Base-by-base conservation (phyloP, 2,329 filamentous ascomycete genomes). In the Dactylellina sp. region DNA sequence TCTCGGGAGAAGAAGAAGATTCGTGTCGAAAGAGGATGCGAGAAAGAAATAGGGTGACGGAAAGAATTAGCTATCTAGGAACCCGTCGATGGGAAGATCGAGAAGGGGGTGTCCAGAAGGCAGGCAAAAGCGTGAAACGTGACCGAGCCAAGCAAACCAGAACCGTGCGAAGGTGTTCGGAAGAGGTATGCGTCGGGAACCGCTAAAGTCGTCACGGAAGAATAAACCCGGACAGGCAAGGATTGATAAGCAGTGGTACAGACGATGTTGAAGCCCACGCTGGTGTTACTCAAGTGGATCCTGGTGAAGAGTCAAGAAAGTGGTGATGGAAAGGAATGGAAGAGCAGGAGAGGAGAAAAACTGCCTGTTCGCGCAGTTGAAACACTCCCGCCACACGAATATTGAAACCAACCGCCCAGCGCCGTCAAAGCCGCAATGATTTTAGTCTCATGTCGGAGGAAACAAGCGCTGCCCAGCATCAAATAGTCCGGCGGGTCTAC, bases 91-190 rank as follows among this genome's bases (percentile, higher is more conserved):
- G 20, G n/a, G 28, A 22, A 46, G 22, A 18, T 16, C 5, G 46
- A 53, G 42, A 35, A 47, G 42, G 28, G 46, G 12, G 7, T 63
- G 35, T 49, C 39, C 25, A 32, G 28, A 32, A 32, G 64, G 44
- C 47, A 61, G 64, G 55, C 50, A 55, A 63, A 71, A 53, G 59
- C 66, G 66, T 71, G 66, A 64, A 71, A 71, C 66, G 66, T 71
- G 66, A 71, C 66, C 66, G 46, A 44, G 18, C 66, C 66, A 53
- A 44, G 18, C 66, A 59, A 63, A 56, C 65, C 5, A 32, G 28
- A 63, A 71, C 35, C 53, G 37, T 59, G 66, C 66, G 66, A 71
- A 56, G 52, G 39, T 50, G 66, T 25, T 53, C 66, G 66, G 66
- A 47, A 52, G 66, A 71, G 50, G 24, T 35, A 2, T 50, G 11